Evolutionary conservation across 495 filamentous ascomycete genomes (phyloP), one percentile per base, ranked within the genome.

Genomic region (Penicillium riverlandense): DNA sequence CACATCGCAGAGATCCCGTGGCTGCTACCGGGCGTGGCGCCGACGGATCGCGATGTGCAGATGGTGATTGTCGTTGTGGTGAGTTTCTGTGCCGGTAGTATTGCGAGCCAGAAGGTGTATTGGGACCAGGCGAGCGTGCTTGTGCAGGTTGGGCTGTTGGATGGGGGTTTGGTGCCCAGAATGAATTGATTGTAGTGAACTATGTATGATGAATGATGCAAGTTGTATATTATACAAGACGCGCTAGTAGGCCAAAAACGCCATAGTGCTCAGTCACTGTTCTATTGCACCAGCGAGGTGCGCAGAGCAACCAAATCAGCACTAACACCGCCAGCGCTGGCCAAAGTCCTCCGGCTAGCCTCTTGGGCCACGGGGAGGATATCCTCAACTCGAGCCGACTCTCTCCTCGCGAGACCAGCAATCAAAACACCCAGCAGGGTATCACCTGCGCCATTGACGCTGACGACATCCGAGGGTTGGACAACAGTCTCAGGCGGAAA

Each of bases 371-470:
- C 41, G 15, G 71, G 50, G 40, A 78, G 55, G 22, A 74, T 47
- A 31, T 76, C 60, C 40, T 71, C 67, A 29, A 73, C 49, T 4
- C 47, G 48, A 9, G 30, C 41, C 8, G 49, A 37, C 43, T 43
- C 55, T 7, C 39, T 41, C 4, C 63, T 64, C 6, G 71, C 69
- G 51, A 85, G 55, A 14, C 85, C 85, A 1, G 88, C 82, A 15
- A 95, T 66, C 29, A 95, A 34, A 11, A 87, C 84, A 4, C 91
- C 92, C 2, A 92, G 67, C 50, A 96, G 87, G 0, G 92, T 97
- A 66, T 98, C 92, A 6, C 92, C 92, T 0, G 88, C 90, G 0
- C 90, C 92, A 58, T 96, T 98, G 10, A 96, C 92, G 49, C 86
- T 91, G 10, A 91, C 82, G 5, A 95, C 71, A 28, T 88, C 77